Evolutionary conservation across 129 eudicot species (phyloP).

Genomic region (Flaveria robusta): DNA sequence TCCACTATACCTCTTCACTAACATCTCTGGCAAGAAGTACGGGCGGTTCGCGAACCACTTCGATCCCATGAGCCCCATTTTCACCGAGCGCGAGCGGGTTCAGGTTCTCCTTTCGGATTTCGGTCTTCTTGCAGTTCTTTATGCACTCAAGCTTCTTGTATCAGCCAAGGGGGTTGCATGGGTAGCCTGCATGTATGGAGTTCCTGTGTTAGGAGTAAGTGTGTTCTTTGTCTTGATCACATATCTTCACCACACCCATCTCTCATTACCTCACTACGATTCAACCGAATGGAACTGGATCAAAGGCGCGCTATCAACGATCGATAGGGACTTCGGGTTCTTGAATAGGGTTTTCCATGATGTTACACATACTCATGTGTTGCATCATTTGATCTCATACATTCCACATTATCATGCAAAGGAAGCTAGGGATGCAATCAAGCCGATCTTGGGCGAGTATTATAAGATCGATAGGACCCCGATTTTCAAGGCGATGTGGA

Average conservation of each 20-base stretch:
- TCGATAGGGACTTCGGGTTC: constrained; percentile 37
- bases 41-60: constrained; percentile 41
- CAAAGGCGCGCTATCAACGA: constrained; percentile 34
- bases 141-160: constrained; percentile 28
- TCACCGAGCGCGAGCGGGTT: constrained; percentile 37
- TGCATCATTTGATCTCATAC: constrained; percentile 37
- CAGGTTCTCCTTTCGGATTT: constrained; percentile 35
- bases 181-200: constrained; percentile 28
- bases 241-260: constrained; percentile 42
- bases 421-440: constrained; percentile 39
- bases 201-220: constrained; percentile 30
- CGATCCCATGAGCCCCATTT: constrained; percentile 40
- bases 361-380: constrained; percentile 40
- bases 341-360: constrained; percentile 37
- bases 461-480: constrained; percentile 42
- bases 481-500: constrained; percentile 38
- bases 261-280: constrained; percentile 37
- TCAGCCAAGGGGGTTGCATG: constrained; percentile 32
- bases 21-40: constrained; percentile 40
- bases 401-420: constrained; percentile 42
- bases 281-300: constrained; percentile 42
- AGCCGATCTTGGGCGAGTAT: constrained; percentile 35
- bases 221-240: constrained; percentile 39
- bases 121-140: constrained; percentile 30
- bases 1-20: constrained; percentile 37